phyloP scores from a whole-genome alignment of 805 yeast species.

The Sugiyamaella americana region DNA sequence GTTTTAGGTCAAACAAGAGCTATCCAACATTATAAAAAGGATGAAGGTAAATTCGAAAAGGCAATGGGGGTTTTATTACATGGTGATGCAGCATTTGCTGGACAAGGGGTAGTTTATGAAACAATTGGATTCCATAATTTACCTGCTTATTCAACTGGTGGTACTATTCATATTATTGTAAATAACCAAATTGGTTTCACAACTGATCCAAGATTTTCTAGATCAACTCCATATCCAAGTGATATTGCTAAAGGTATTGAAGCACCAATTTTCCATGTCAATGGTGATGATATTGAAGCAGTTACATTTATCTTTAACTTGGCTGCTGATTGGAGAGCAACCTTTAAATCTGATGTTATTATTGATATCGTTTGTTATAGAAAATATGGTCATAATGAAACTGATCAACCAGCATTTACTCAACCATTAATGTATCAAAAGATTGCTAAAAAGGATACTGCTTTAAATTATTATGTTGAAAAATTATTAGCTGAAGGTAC shows the following conservation, averaged over 20 bases:
- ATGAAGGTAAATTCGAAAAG: conserved; percentile 73
- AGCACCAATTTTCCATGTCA: conserved; percentile 99
- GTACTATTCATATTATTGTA: conserved; percentile 92
- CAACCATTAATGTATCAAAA: conserved; percentile 96
- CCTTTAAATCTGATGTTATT: conserved; percentile 93
- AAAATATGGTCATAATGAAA: conserved; percentile 98
- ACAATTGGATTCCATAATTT: conserved; percentile 90
- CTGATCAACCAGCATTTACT: conserved; percentile 98
- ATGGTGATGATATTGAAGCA: conserved; percentile 96
- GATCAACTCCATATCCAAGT: conserved; percentile 97
- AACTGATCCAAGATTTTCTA: conserved; percentile 94
- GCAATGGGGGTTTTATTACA: conserved; percentile 91
- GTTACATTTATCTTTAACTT: conserved; percentile 84
- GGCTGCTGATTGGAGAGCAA: conserved; percentile 98
- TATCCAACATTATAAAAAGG: conserved; percentile 84
- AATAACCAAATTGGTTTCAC: conserved; percentile 99
- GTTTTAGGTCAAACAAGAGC: conserved; percentile 98
- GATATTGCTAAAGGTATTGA: conserved; percentile 95
- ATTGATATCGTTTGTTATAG: conserved; percentile 98
- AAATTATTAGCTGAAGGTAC: conserved; percentile 80
- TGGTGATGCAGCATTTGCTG: conserved; percentile 99
- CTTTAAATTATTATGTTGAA: conserved; percentile 76
- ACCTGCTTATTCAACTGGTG: conserved; percentile 97
- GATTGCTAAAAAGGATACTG: conserved; percentile 84
- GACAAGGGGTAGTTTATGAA: conserved; percentile 98